These are phyloP conservation scores for Cyclotella atomus DNA, from an alignment of 108 stramenopile genomes.

Conservation along the genomic window DNA sequence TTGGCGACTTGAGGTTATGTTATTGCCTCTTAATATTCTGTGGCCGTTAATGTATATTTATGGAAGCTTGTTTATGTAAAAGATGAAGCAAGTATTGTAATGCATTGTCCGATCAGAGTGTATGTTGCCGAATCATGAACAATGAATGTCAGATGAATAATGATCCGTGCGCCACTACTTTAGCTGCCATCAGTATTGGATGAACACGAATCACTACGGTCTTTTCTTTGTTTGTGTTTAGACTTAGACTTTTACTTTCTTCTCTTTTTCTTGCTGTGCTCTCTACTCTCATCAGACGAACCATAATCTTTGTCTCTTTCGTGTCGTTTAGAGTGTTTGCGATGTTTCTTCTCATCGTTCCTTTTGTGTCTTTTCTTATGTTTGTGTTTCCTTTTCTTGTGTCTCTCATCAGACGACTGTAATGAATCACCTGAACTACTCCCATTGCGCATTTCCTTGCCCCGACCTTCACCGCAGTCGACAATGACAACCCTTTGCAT, in stretches of 20 bases:
- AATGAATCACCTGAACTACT: background rate
- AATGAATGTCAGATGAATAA: no score
- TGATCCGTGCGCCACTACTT: no score
- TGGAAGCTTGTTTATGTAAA: no score
- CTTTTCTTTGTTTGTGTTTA: background rate
- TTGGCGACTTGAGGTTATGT: background rate
- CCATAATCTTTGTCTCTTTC: slow-evolving; percentile 12
- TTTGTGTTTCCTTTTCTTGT: slow-evolving; percentile 3
- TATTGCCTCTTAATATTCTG: no score
- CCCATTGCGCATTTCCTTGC: background rate
- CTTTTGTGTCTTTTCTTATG: slow-evolving; percentile 3
- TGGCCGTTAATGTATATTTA: no score
- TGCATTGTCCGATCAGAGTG: no score
- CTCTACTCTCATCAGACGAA: slow-evolving; percentile 1
- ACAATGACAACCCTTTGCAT: slow-evolving; percentile 73
- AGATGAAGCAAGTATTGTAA: no score
- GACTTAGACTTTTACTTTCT: background rate
- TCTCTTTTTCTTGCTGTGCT: background rate
- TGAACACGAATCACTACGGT: background rate
- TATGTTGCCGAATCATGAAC: no score
- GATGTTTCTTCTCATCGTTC: slow-evolving; percentile 15
- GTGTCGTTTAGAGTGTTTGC: slow-evolving; percentile 16
- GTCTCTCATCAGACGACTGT: background rate
- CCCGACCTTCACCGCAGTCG: slow-evolving; percentile 72
- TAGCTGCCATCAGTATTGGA: background rate